Percentiles rank a stretch among this genome's conserved stretches.
Evolutionary conservation across 2,329 filamentous ascomycete genomes (phyloP).

Genomic region (Aureobasidium sp.): DNA sequence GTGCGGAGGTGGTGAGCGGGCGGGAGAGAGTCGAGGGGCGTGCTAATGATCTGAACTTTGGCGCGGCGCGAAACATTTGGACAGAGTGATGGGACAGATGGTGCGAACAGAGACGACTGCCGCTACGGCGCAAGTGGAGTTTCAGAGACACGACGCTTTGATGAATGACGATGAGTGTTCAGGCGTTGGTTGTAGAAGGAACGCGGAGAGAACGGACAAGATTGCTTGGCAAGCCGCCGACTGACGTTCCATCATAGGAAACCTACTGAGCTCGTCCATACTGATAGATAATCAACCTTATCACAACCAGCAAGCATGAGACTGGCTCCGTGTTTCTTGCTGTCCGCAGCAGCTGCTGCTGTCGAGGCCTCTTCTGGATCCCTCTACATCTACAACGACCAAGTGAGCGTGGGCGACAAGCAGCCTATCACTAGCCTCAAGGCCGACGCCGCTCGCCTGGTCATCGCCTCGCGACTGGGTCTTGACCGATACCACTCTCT

Average conservation of each 20-base stretch:
- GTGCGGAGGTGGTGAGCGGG: conserved; percentile 2
- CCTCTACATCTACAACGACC: conserved; percentile 33
- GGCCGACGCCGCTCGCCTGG: conserved; percentile 39
- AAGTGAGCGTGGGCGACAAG: background rate
- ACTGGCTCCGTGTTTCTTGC: conserved; percentile 33
- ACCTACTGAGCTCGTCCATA: background rate
- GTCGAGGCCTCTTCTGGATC: conserved; percentile 26
- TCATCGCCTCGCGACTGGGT: conserved; percentile 45
- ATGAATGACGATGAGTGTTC: background rate
- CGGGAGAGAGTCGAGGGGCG: background rate
- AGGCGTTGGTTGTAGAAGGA: background rate
- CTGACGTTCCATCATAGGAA: conserved; percentile 8
- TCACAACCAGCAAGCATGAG: conserved; percentile 34
- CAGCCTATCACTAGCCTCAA: conserved; percentile 39
- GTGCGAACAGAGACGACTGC: background rate
- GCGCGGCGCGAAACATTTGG: conserved; percentile 13
- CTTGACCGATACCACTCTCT: conserved; percentile 43
- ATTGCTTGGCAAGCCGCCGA: background rate
- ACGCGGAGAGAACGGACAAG: background rate
- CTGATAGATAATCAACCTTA: background rate
- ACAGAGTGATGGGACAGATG: background rate
- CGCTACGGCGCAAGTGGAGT: background rate
- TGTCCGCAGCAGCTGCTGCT: conserved; percentile 33
- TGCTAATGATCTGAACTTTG: conserved; percentile 7
- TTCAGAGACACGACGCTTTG: background rate